phyloP scores from a whole-genome alignment of 2,329 filamentous ascomycete species.

The Fonsecaea nubica region DNA sequence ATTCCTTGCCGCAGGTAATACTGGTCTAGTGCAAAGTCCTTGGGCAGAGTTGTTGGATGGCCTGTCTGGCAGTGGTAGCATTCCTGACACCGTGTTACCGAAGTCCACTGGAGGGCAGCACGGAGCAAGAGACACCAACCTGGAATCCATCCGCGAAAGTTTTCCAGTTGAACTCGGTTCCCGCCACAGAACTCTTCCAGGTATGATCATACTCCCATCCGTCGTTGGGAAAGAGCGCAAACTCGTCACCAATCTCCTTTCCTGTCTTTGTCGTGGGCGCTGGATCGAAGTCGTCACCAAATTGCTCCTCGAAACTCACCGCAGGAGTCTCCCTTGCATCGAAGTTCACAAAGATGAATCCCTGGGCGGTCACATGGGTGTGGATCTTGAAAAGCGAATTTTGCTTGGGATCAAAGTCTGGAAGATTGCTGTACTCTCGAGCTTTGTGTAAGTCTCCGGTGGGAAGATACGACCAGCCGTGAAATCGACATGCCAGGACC shows the following conservation, averaged over 20 bases:
- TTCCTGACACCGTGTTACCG: slow-evolving; percentile 22
- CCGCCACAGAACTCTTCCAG: slow-evolving; percentile 58
- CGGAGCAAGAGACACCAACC: slow-evolving; percentile 10
- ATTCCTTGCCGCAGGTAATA: slow-evolving; percentile 35
- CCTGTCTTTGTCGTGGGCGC: slow-evolving; percentile 26
- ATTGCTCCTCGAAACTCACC: slow-evolving; percentile 60
- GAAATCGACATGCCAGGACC: slow-evolving; percentile 66
- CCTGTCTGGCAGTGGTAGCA: slow-evolving; percentile 37
- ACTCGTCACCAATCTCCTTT: slow-evolving; percentile 43
- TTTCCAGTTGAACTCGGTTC: slow-evolving; percentile 67
- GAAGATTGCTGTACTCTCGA: slow-evolving; percentile 63
- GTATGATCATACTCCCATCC: slow-evolving; percentile 64
- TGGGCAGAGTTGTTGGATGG: slow-evolving; percentile 36
- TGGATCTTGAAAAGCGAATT: slow-evolving; percentile 58
- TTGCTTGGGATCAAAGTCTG: slow-evolving; percentile 64
- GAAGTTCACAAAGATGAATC: slow-evolving; percentile 66
- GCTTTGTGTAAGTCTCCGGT: slow-evolving; percentile 66
- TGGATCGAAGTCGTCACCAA: slow-evolving; percentile 57
- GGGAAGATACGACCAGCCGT: slow-evolving; percentile 68
- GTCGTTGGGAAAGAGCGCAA: slow-evolving; percentile 56
- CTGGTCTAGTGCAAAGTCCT: slow-evolving; percentile 34
- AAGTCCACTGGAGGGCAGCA: neutral
- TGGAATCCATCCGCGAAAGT: slow-evolving; percentile 41
- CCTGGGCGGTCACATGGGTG: slow-evolving; percentile 33
- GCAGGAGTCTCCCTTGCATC: slow-evolving; percentile 56